Evolutionary conservation across 2,329 filamentous ascomycete genomes (phyloP).

Genomic region (Calonectria leucothoes): DNA sequence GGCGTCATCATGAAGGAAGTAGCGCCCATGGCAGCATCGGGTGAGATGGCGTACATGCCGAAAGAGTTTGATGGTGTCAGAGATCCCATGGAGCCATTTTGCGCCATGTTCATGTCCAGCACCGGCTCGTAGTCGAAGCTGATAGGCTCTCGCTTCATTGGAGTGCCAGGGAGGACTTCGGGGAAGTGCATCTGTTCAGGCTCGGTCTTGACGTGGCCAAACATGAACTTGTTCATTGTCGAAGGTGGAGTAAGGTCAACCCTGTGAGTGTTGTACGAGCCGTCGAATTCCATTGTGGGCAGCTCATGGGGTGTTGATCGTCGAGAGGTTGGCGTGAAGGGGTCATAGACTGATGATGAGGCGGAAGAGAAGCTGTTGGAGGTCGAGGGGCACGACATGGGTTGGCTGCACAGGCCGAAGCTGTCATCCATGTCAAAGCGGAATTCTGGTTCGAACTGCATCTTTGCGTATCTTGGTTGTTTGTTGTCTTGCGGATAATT

Average conservation of each 20-base stretch:
- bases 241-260: conserved; percentile 52
- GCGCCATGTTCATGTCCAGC: conserved; percentile 50
- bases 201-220: conserved; percentile 48
- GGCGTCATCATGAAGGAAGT: conserved; percentile 54
- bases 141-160: conserved; percentile 51
- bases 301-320: conserved; percentile 56
- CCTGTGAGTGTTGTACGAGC: conserved; percentile 43
- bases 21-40: conserved; percentile 46
- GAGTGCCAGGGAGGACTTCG: conserved; percentile 48
- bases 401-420: conserved; percentile 52
- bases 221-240: conserved; percentile 49
- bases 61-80: conserved; percentile 52
- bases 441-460: conserved; percentile 54
- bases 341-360: conserved; percentile 55
- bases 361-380: conserved; percentile 54
- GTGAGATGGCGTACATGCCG: conserved; percentile 50
- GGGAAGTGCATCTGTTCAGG: conserved; percentile 47
- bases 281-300: conserved; percentile 52
- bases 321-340: conserved; percentile 58
- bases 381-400: conserved; percentile 50
- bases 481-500: neutral
- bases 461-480: conserved; percentile 37
- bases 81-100: conserved; percentile 49
- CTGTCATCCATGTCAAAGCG: conserved; percentile 54
- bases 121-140: conserved; percentile 53